A percentile compares a stretch with the other conserved stretches of the same genome.
Conservation (phyloP, 176 grass and related monocot species). For the Tillandsia leiboldiana region DNA sequence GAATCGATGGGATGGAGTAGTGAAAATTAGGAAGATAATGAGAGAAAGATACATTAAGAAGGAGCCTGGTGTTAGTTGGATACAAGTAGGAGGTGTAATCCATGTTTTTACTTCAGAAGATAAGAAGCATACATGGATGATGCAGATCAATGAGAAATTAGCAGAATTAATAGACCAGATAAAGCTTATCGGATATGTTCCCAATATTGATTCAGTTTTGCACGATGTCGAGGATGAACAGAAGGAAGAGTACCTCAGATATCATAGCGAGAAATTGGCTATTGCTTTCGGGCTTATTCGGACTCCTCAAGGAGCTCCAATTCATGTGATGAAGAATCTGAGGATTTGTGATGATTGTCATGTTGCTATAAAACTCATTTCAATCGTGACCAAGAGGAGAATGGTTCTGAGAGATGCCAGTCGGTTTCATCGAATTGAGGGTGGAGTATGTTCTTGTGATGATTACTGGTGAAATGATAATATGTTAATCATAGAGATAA, state of each 20-base stretch:
- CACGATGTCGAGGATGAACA: constrained; percentile 81
- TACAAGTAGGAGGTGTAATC: constrained; percentile 45
- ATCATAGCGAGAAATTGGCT: constrained; percentile 68
- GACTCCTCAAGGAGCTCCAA: constrained; percentile 33
- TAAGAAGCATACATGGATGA: constrained; percentile 39
- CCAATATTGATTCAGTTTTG: constrained; percentile 43
- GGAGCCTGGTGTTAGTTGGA: constrained; percentile 78
- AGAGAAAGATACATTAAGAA: constrained; percentile 58
- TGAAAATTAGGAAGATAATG: constrained; percentile 58
- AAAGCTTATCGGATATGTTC: constrained; percentile 54
- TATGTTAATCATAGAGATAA: neutral
- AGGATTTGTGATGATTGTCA: constrained; percentile 82
- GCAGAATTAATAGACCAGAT: constrained; percentile 51
- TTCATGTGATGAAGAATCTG: constrained; percentile 65
- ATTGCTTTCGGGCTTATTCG: constrained; percentile 50
- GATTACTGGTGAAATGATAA: constrained; percentile 26
- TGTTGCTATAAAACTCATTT: constrained; percentile 59
- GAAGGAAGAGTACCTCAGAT: constrained; percentile 71
- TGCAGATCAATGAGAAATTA: constrained; percentile 49
- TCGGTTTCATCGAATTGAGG: constrained; percentile 62
- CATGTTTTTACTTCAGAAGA: constrained; percentile 65
- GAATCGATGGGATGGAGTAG: constrained; percentile 64
- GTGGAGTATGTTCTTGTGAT: constrained; percentile 52
- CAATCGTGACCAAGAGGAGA: constrained; percentile 35
- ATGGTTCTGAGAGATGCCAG: constrained; percentile 64